Evolutionary conservation across 2,329 filamentous ascomycete species (phyloP), one percentile per base, ranked within the genome.

Genomic region (Hypoxylon sp.): DNA sequence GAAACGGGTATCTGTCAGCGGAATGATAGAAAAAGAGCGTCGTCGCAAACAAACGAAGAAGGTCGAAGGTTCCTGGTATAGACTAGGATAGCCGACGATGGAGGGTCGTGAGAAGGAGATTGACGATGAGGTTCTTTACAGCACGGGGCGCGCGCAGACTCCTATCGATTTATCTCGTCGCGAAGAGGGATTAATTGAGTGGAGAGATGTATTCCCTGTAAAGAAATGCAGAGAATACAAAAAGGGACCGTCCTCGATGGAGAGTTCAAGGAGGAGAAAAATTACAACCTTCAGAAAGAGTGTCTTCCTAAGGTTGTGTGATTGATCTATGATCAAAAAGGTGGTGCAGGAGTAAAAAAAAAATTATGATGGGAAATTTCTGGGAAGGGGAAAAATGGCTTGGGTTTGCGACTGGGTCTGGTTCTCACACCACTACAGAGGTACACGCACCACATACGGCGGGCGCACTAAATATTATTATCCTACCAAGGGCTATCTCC

Each of bases 281-380:
- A 70, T 48, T 49, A 74, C 71, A 69, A 75, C 74, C 75, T 68
- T 58, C 56, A 73, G 73, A 75, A 73, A 65, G 23, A 65, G 45
- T 67, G 25, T 73, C 72, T 73, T 72, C 72, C 63, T 64, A 68
- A 74, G 75, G 74, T 69, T 71, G 65, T 52, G 60, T 69, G 68
- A 70, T 74, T 75, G 75, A 75, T 75, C 74, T 52, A 64, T 69
- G 71, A 71, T 72, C 71, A 72, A 72, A 74, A 74, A 61, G 70
- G 58, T 75, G 74, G 73, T 73, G 71, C 56, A 65, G 67, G 69
- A 70, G 65, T 60, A 64, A 65, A 72, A 73, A 73, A 73, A 75
- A 75, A 75, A 73, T 73, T 69, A 71, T 67, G 70, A 70, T 63
- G 68, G 72, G 74, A 75, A 74, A 70, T 74, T 76, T 75, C 73